Evolutionary conservation across 345 rosid genomes (phyloP).

Genomic region (Citrus mangshanensis): DNA sequence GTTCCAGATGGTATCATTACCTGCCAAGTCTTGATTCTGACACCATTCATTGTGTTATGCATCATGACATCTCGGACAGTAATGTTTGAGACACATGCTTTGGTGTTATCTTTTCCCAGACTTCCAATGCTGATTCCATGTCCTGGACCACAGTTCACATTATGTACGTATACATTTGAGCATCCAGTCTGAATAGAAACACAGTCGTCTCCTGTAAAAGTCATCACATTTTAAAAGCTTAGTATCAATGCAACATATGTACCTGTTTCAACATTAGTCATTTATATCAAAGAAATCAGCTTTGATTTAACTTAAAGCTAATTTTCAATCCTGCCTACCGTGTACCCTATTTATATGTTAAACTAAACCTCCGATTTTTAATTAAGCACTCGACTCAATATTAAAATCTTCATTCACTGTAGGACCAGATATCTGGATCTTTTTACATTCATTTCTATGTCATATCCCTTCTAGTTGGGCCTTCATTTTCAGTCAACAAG

Average conservation of each 20-base stretch:
- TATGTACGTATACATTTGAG: constrained; percentile 77
- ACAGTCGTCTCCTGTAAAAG: constrained; percentile 87
- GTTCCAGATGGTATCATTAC: constrained; percentile 33
- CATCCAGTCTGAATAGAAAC: constrained; percentile 91
- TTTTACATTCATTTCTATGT: neutral
- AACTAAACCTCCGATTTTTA: neutral
- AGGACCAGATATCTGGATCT: neutral
- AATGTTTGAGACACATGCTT: constrained; percentile 95
- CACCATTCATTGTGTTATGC: constrained; percentile 87
- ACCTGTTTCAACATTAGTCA: neutral
- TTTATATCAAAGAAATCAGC: neutral
- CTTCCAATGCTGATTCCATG: constrained; percentile 98
- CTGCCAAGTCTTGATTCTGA: constrained; percentile 99
- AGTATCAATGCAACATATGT: neutral
- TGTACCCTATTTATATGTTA: neutral
- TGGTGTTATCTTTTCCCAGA: constrained; percentile 72
- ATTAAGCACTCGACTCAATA: neutral
- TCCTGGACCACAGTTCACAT: constrained; percentile 92
- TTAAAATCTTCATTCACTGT: neutral
- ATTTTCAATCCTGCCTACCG: neutral
- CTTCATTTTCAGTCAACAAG: constrained; percentile 12
- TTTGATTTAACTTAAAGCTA: neutral
- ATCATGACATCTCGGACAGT: constrained; percentile 74
- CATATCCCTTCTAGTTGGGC: constrained; percentile 10
- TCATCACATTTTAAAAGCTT: constrained; percentile 17